Evolutionary conservation across 805 yeast species (phyloP).

Genomic region (Ogataea saltuana): DNA sequence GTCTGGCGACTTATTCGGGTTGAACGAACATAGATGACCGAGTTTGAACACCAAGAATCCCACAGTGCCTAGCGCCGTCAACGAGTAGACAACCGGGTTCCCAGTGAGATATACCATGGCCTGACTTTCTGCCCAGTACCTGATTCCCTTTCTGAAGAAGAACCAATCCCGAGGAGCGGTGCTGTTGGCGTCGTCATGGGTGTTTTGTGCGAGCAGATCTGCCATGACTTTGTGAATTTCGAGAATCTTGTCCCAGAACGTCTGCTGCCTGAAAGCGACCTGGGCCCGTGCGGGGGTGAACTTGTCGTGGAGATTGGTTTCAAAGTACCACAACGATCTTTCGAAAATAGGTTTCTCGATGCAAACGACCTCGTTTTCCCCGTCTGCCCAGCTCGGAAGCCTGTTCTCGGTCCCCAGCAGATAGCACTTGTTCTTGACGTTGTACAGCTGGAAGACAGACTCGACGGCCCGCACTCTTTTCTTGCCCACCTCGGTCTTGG

Average conservation of each 20-base stretch:
- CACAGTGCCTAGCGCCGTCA: slow-evolving; percentile 39
- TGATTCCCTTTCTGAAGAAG: slow-evolving; percentile 55
- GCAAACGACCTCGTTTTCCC: slow-evolving; percentile 88
- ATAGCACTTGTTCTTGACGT: slow-evolving; percentile 65
- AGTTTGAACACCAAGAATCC: slow-evolving; percentile 20
- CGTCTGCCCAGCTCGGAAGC: slow-evolving; percentile 80
- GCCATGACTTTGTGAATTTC: slow-evolving; percentile 63
- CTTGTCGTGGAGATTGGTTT: slow-evolving; percentile 59
- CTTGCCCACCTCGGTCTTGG: slow-evolving; percentile 36
- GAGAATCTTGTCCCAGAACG: slow-evolving; percentile 50
- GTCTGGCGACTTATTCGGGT: slow-evolving; percentile 20
- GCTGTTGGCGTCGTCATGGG: slow-evolving; percentile 50
- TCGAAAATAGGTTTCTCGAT: slow-evolving; percentile 68
- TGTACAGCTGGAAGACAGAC: slow-evolving; percentile 68
- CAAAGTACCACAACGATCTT: slow-evolving; percentile 75
- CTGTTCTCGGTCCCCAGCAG: slow-evolving; percentile 70
- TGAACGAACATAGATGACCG: slow-evolving; percentile 17
- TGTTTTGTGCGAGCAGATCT: slow-evolving; percentile 43
- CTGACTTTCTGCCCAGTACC: slow-evolving; percentile 49
- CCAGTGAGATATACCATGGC: slow-evolving; percentile 61
- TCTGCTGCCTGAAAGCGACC: slow-evolving; percentile 34
- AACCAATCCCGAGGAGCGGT: slow-evolving; percentile 70
- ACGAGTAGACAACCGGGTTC: slow-evolving; percentile 58
- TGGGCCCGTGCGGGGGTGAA: slow-evolving; percentile 36
- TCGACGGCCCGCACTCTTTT: slow-evolving; percentile 54